phyloP scores from a whole-genome alignment of 768 basidiomycete species.

The Suillus lakei region DNA sequence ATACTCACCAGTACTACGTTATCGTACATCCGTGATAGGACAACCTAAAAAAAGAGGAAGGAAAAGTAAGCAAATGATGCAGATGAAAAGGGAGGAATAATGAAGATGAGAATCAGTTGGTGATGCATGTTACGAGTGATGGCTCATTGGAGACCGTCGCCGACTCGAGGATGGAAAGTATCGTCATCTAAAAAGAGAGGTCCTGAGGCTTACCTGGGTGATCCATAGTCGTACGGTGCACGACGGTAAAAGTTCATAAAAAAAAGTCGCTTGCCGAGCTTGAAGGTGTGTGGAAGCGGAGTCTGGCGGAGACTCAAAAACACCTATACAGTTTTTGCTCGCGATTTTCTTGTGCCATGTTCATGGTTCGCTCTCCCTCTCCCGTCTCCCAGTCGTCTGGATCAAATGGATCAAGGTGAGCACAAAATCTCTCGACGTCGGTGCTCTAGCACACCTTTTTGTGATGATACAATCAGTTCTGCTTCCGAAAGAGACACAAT shows the following conservation, averaged over 20 bases:
- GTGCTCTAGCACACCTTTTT: constrained; percentile 10
- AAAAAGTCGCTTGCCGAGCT: constrained; percentile 3
- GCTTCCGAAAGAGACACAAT: constrained; percentile 80
- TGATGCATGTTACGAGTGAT: constrained; percentile 78
- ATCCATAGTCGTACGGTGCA: no score
- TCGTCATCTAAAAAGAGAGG: constrained; percentile 52
- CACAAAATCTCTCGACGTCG: not conserved
- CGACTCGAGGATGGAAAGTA: constrained; percentile 73
- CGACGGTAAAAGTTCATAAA: not conserved
- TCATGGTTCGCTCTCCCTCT: constrained; percentile 4
- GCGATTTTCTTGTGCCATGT: not conserved
- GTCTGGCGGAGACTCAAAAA: constrained; percentile 5
- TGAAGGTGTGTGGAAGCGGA: not conserved
- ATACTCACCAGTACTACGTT: constrained; percentile 1
- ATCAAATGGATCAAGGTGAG: constrained; percentile 12
- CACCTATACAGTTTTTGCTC: constrained; percentile 48
- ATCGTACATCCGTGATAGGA: not conserved
- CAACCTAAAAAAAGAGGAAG: not conserved
- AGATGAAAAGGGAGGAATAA: constrained; percentile 12
- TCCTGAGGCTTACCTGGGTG: constrained; percentile 42
- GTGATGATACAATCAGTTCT: constrained; percentile 76
- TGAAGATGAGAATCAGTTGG: constrained; percentile 45
- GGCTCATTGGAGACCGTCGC: constrained; percentile 75
- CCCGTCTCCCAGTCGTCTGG: constrained; percentile 6
- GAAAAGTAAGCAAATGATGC: constrained; percentile 11